phyloP scores from a whole-genome alignment of 192 early-diverging fungal genomes.

The Backusella tuberculispora region DNA sequence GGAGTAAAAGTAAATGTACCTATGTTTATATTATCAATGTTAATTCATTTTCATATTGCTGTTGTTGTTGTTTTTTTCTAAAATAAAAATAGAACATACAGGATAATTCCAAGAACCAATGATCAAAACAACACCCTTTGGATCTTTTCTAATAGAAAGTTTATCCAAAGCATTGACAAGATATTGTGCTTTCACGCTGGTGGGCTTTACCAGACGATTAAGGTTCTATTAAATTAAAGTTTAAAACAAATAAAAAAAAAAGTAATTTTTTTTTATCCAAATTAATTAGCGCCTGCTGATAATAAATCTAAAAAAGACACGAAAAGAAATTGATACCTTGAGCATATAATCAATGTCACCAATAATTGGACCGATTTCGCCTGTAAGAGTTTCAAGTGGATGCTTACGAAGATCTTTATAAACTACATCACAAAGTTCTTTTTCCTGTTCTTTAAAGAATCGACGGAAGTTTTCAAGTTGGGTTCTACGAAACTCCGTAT shows the following conservation, averaged over 20 bases:
- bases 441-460: slow-evolving; percentile 16
- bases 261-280: not conserved
- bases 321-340: not conserved
- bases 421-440: not conserved
- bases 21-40: not conserved
- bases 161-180: slow-evolving; percentile 49
- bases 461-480: not conserved
- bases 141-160: slow-evolving; percentile 65
- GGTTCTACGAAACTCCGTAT: not conserved
- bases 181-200: slow-evolving; percentile 29
- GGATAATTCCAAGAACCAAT: slow-evolving; percentile 65
- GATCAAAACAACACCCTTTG: slow-evolving; percentile 75
- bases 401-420: slow-evolving; percentile 20
- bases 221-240: slow-evolving; percentile 46
- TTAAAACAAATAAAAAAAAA: not conserved
- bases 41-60: not conserved
- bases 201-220: slow-evolving; percentile 52
- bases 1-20: slow-evolving; percentile 68
- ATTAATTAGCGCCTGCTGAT: too few relatives aligned
- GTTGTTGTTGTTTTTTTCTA: not conserved
- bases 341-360: slow-evolving; percentile 23
- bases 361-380: slow-evolving; percentile 13
- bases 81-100: slow-evolving; percentile 11
- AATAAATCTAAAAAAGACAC: too few relatives aligned
- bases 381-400: not conserved